Conservation (phyloP, 371 early-diverging fungal species). For the Mycotypha africana region DNA sequence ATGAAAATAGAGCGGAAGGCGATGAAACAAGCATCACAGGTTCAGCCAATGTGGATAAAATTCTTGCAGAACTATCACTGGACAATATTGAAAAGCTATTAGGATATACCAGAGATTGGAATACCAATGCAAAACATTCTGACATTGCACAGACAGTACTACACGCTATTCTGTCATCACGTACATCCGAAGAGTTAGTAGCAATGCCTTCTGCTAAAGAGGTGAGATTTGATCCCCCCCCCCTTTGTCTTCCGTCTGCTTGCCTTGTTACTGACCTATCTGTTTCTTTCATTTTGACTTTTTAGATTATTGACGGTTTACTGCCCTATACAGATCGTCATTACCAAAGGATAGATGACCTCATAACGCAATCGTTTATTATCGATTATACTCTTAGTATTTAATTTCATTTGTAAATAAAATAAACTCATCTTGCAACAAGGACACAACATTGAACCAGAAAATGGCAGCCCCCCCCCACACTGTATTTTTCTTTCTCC, state of each 20-base stretch:
- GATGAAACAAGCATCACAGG: conserved; percentile 54
- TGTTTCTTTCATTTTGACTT: background rate
- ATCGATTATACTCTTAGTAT: conserved; percentile 86
- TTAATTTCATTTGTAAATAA: too few species aligned
- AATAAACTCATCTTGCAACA: too few species aligned
- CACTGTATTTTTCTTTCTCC: too few species aligned
- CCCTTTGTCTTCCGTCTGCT: too few species aligned
- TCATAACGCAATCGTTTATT: conserved; percentile 83
- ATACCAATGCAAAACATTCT: conserved; percentile 83
- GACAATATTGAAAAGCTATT: conserved; percentile 73
- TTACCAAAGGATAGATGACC: conserved; percentile 72
- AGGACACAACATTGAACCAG: too few species aligned
- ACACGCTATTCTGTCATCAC: conserved; percentile 65
- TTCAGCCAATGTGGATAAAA: conserved; percentile 57
- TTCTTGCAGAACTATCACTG: conserved; percentile 48
- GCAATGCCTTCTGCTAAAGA: conserved; percentile 77
- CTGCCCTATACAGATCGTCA: conserved; percentile 93
- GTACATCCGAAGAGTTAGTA: conserved; percentile 59
- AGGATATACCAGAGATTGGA: conserved; percentile 91
- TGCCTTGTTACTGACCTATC: too few species aligned
- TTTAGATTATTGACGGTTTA: conserved; percentile 66
- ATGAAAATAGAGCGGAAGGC: conserved; percentile 44
- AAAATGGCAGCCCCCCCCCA: too few species aligned
- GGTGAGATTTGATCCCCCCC: too few species aligned
- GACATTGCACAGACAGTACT: conserved; percentile 80